phyloP scores from a whole-genome alignment of 2,329 filamentous ascomycete genomes.

The Monosporascus sp. region DNA sequence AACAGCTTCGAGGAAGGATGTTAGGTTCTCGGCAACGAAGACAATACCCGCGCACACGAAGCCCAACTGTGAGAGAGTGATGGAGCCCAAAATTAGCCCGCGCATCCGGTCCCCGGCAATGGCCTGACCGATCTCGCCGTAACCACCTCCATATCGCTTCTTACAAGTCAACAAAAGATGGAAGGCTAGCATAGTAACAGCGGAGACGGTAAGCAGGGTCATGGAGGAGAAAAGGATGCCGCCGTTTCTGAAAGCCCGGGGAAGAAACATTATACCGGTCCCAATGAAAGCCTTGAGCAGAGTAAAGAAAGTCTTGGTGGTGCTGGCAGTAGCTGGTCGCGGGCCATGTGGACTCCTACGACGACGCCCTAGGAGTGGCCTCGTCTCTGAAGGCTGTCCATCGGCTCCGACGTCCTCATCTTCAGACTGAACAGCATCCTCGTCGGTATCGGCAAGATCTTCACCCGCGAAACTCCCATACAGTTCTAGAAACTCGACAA shows the following conservation, averaged over 20 bases:
- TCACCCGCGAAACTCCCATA: conserved; percentile 76
- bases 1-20: conserved; percentile 61
- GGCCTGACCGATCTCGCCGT: conserved; percentile 65
- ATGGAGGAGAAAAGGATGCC: conserved; percentile 70
- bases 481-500: conserved; percentile 69
- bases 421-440: conserved; percentile 51
- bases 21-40: conserved; percentile 70
- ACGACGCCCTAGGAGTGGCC: conserved; percentile 55
- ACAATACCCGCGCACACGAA: conserved; percentile 76
- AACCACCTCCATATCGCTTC: conserved; percentile 59
- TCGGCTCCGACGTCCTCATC: conserved; percentile 29
- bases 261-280: conserved; percentile 77
- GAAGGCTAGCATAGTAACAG: conserved; percentile 65
- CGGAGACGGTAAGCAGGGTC: conserved; percentile 59
- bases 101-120: conserved; percentile 61
- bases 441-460: conserved; percentile 54
- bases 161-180: conserved; percentile 66
- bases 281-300: conserved; percentile 74
- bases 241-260: conserved; percentile 70
- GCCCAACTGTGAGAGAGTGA: conserved; percentile 69
- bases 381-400: conserved; percentile 41
- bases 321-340: conserved; percentile 57
- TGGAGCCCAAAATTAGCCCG: conserved; percentile 60
- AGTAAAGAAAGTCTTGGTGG: conserved; percentile 72
- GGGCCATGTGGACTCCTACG: conserved; percentile 43